These are phyloP conservation scores for Boletus insuetus DNA, from an alignment of 768 basidiomycete species.

Conservation along the genomic window DNA sequence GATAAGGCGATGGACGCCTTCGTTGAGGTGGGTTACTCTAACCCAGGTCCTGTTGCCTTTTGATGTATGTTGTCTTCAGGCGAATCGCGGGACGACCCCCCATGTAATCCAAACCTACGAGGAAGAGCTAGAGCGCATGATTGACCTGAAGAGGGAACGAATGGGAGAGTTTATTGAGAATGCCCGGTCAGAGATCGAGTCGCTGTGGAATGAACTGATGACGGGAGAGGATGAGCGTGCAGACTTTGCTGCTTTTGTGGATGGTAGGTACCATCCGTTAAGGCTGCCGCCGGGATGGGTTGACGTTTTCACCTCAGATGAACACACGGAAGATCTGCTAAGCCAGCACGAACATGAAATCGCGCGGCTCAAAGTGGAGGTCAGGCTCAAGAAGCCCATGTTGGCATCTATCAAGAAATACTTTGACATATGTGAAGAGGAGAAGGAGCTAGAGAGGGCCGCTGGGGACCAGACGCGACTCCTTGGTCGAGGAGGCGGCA, in stretches of 20 bases:
- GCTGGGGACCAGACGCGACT: conserved; percentile 81
- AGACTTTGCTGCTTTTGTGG: conserved; percentile 78
- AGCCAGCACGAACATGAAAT: conserved; percentile 85
- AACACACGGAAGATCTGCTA: conserved; percentile 86
- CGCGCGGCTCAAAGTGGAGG: conserved; percentile 75
- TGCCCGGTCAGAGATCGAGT: conserved; percentile 76
- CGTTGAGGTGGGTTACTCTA: conserved; percentile 54
- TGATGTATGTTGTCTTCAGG: conserved; percentile 17
- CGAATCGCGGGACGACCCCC: conserved; percentile 75
- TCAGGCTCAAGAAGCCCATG: conserved; percentile 72
- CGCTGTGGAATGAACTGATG: conserved; percentile 85
- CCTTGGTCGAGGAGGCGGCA: conserved; percentile 66
- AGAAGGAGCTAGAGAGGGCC: conserved; percentile 80
- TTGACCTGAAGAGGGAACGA: conserved; percentile 81
- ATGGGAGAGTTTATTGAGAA: conserved; percentile 83
- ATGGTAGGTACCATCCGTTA: conserved; percentile 52
- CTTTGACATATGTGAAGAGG: conserved; percentile 86
- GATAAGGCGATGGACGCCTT: conserved; percentile 89
- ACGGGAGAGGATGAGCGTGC: conserved; percentile 77
- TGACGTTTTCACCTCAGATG: conserved; percentile 46
- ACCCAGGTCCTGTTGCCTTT: not conserved
- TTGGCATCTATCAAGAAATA: conserved; percentile 81
- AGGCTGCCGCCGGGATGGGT: not conserved
- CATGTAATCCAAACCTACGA: conserved; percentile 80
- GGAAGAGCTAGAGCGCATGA: conserved; percentile 85